Evolutionary conservation across 2,329 filamentous ascomycete species (phyloP), one percentile per base, ranked within the genome.

Genomic region (Xylaria polymorpha): DNA sequence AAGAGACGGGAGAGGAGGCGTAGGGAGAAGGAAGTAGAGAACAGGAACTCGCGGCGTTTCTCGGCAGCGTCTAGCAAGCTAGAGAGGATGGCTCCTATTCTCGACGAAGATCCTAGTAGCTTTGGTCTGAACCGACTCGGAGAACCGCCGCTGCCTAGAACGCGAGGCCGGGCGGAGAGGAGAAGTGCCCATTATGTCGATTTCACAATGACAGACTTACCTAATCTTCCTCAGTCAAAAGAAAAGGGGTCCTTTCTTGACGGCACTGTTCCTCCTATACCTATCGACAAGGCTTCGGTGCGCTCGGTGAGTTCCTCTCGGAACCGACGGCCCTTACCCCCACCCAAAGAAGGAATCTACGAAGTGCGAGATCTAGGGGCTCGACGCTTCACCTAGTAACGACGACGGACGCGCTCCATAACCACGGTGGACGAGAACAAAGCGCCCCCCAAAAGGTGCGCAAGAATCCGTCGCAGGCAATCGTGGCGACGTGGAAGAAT

Each of bases 51-150:
- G 37, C 87, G 94, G 61, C 89, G 95, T 48, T 84, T 98, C 55
- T 98, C 96, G 71, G 93, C 93, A 66, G 94, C 95, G 6, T 98
- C 94, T 67, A 95, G 93, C 78, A 90, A 94, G 41, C 83, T 98
- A 7, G 93, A 96, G 77, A 89, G 92, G 50, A 87, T 97, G 76
- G 92, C 92, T 1, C 91, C 93, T 10, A 90, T 90, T 22, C 84
- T 97, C 18, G 87, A 90, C 55, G 92, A 94, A 71, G 92, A 95
- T 14, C 90, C 94, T 9, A 80, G 84, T n/a, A 79, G 81, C 10
- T 84, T 87, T 6, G 81, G 83, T 43, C 80, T 82, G 32, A 77
- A 83, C 55, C 81, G 78, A 60, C 71, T 83, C 1, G 82, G 81
- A 32, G 84, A 88, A 39, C 79, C 82, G 18, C 79, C 80, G 18